Conservation (phyloP, 108 stramenopile species). For the Cyclotella kingstonii region DNA sequence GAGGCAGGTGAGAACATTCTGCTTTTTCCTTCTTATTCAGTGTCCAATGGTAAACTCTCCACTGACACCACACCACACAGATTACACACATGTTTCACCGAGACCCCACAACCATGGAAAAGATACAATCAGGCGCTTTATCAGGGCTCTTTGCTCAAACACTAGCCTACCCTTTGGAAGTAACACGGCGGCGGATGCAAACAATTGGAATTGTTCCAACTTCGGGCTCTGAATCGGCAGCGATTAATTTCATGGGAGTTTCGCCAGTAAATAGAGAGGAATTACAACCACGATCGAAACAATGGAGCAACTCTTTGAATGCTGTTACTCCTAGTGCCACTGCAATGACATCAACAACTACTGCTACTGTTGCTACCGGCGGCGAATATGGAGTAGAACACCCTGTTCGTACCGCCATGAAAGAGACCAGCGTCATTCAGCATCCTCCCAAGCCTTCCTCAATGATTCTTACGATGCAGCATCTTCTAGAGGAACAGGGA, state of each 20-base stretch:
- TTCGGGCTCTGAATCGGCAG: constrained; percentile 69
- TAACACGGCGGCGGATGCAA: constrained; percentile 95
- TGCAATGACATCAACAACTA: not conserved
- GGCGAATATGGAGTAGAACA: not conserved
- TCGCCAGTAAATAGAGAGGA: constrained; percentile 29
- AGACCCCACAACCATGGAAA: constrained; percentile 83
- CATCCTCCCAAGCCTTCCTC: constrained; percentile 50
- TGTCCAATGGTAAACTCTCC: too few relatives aligned
- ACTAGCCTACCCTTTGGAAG: constrained; percentile 92
- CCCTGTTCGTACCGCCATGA: not conserved
- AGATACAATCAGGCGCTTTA: constrained; percentile 85
- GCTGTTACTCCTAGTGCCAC: too few relatives aligned
- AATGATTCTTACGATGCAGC: constrained; percentile 60
- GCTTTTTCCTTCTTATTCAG: too few relatives aligned
- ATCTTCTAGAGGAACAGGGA: constrained; percentile 85
- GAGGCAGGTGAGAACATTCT: constrained; percentile 62
- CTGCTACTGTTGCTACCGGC: not conserved
- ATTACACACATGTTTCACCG: constrained; percentile 60
- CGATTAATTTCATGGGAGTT: constrained; percentile 47
- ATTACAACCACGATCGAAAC: too few relatives aligned
- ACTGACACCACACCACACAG: constrained; percentile 16
- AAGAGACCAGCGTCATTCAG: not conserved
- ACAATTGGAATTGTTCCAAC: constrained; percentile 84
- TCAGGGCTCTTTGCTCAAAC: constrained; percentile 91
- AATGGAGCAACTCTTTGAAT: not conserved